These are phyloP conservation scores for Juglanconis oblonga DNA, from an alignment of 2,329 filamentous ascomycete genomes.

Conservation along the genomic window DNA sequence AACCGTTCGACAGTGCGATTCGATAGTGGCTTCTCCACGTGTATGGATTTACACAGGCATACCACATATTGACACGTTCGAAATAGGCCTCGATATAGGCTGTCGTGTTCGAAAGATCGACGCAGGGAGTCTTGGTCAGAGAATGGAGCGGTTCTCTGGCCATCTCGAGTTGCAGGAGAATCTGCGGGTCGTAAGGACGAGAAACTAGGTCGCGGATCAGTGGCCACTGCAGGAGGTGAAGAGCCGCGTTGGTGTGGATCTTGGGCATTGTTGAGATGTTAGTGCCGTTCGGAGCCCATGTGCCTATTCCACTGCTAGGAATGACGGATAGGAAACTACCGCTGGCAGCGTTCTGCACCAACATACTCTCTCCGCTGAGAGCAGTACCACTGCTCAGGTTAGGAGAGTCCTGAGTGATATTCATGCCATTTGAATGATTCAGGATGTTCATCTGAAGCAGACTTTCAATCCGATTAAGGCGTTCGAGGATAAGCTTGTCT, in stretches of 20 bases:
- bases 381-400: slow-evolving; percentile 59
- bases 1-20: slow-evolving; percentile 70
- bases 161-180: slow-evolving; percentile 80
- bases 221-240: slow-evolving; percentile 78
- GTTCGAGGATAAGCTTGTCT: slow-evolving; percentile 81
- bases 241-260: slow-evolving; percentile 74
- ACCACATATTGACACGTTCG: slow-evolving; percentile 79
- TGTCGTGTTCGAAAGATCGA: slow-evolving; percentile 72
- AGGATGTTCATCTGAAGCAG: slow-evolving; percentile 70
- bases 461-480: slow-evolving; percentile 72
- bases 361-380: slow-evolving; percentile 55
- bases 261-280: slow-evolving; percentile 88
- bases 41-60: slow-evolving; percentile 80
- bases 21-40: slow-evolving; percentile 76
- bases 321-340: slow-evolving; percentile 52
- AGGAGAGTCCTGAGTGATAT: slow-evolving; percentile 60
- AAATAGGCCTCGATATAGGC: slow-evolving; percentile 79
- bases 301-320: slow-evolving; percentile 65
- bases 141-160: slow-evolving; percentile 70
- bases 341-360: slow-evolving; percentile 39
- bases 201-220: slow-evolving; percentile 76
- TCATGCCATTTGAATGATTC: slow-evolving; percentile 48
- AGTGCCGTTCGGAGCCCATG: slow-evolving; percentile 57
- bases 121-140: slow-evolving; percentile 60
- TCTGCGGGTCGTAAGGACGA: slow-evolving; percentile 74